phyloP scores from a whole-genome alignment of 352 stramenopile species.

The Chrysophaeum taylorii region DNA sequence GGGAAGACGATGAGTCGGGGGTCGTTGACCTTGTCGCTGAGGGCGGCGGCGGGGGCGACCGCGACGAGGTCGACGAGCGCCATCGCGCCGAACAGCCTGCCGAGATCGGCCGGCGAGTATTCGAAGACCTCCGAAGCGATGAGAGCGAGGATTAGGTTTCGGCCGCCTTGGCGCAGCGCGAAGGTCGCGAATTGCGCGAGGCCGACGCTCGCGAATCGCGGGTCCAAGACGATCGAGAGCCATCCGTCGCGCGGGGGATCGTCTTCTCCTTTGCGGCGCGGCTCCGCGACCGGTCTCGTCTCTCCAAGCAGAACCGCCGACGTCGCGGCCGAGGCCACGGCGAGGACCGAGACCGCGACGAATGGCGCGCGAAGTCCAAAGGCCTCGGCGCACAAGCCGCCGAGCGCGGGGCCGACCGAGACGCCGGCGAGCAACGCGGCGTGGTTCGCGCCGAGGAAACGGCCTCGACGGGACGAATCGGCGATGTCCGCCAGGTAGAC shows the following conservation, averaged over 20 bases:
- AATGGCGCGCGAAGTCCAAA: conserved; percentile 1
- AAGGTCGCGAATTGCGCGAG: not conserved
- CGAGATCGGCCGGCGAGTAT: not conserved
- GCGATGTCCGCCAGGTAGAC: conserved; percentile 3
- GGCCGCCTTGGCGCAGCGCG: conserved; percentile 4
- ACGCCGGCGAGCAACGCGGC: not conserved
- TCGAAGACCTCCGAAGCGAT: not conserved
- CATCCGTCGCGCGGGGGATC: not conserved
- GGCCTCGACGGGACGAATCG: not conserved
- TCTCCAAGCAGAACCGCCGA: not conserved
- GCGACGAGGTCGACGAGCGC: not conserved
- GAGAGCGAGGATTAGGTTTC: not conserved
- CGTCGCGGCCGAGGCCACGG: not conserved
- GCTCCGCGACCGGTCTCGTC: not conserved
- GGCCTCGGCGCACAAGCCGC: not conserved
- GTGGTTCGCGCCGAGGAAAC: not conserved
- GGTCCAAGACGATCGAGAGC: not conserved
- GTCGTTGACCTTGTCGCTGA: not conserved
- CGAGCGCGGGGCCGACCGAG: not conserved
- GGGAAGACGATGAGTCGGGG: not conserved
- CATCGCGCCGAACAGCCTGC: not conserved
- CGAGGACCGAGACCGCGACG: not conserved
- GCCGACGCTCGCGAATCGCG: not conserved
- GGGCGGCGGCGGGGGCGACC: not conserved
- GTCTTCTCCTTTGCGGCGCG: not conserved